Evolutionary conservation across 108 stramenopile species (phyloP).

Genomic region (Fistulifera solaris): DNA sequence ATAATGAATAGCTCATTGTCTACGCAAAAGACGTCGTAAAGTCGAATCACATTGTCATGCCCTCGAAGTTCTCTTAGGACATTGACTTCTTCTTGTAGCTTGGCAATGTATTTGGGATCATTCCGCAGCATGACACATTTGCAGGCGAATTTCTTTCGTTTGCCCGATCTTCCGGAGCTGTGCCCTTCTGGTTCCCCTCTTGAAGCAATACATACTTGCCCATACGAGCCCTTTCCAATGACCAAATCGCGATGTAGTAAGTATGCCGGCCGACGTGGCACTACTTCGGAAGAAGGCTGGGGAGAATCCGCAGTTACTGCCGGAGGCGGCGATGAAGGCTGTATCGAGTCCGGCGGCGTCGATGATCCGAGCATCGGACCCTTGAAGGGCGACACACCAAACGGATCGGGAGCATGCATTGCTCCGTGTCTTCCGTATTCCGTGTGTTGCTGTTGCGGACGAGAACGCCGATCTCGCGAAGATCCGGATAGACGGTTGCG

Average conservation of each 20-base stretch:
- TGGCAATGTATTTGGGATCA: conserved; percentile 90
- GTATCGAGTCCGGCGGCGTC: conserved; percentile 13
- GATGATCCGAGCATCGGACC: background rate
- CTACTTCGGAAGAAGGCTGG: conserved; percentile 19
- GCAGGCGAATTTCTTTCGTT: conserved; percentile 87
- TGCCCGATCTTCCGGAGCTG: conserved; percentile 36
- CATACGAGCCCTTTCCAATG: conserved; percentile 86
- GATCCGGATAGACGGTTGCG: too few relatives aligned
- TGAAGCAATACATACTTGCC: conserved; percentile 87
- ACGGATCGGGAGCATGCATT: too few relatives aligned
- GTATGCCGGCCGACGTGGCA: conserved; percentile 75
- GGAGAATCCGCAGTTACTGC: conserved; percentile 46
- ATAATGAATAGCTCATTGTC: conserved; percentile 76
- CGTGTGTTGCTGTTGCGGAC: conserved; percentile 5
- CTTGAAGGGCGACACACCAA: background rate
- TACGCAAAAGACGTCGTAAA: conserved; percentile 74
- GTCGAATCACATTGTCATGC: conserved; percentile 65
- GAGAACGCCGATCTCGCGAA: too few relatives aligned
- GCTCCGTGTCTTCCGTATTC: too few relatives aligned
- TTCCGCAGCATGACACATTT: conserved; percentile 85
- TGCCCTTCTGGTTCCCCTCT: conserved; percentile 78
- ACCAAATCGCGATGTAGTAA: conserved; percentile 82
- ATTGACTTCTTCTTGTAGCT: conserved; percentile 88
- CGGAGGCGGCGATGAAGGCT: conserved; percentile 43
- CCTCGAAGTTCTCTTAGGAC: conserved; percentile 78